Conservation (phyloP, 1,284 basidiomycete species). For the Anthracocystis walkeri region DNA sequence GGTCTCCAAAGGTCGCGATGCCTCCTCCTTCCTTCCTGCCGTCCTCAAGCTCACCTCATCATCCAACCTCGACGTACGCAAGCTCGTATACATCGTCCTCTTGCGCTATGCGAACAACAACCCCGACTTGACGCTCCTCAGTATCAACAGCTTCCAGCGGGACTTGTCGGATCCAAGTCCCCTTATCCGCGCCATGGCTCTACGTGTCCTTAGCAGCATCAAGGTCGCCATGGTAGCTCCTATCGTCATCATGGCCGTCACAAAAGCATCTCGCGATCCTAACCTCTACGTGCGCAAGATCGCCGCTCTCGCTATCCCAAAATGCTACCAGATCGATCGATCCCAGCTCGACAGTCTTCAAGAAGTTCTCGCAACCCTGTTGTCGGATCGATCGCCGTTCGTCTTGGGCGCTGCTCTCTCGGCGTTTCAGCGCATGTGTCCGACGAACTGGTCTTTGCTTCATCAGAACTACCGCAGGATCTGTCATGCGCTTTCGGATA, state of each 20-base stretch:
- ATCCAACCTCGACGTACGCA: conserved; percentile 85
- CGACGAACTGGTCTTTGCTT: conserved; percentile 76
- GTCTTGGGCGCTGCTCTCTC: conserved; percentile 87
- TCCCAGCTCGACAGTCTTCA: conserved; percentile 80
- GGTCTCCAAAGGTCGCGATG: conserved; percentile 91
- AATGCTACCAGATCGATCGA: conserved; percentile 76
- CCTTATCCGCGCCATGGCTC: conserved; percentile 85
- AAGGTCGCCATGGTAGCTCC: conserved; percentile 86
- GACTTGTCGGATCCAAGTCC: conserved; percentile 92
- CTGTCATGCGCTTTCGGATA: conserved; percentile 85
- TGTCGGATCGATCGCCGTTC: conserved; percentile 85
- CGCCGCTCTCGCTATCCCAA: conserved; percentile 88
- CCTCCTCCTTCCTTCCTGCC: conserved; percentile 78
- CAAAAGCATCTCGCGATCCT: conserved; percentile 87
- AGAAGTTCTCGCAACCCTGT: conserved; percentile 79
- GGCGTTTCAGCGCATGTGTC: conserved; percentile 75
- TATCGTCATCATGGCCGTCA: conserved; percentile 87
- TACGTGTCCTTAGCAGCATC: conserved; percentile 92
- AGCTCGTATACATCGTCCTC: conserved; percentile 97
- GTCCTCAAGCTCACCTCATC: conserved; percentile 67
- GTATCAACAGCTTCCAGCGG: conserved; percentile 99
- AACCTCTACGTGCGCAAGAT: conserved; percentile 94
- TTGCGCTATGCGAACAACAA: conserved; percentile 80
- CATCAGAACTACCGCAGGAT: conserved; percentile 89
- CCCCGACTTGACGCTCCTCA: conserved; percentile 92